These are phyloP conservation scores for Acanthochlamys bracteata DNA, from an alignment of 106 monocot species.

Conservation along the genomic window DNA sequence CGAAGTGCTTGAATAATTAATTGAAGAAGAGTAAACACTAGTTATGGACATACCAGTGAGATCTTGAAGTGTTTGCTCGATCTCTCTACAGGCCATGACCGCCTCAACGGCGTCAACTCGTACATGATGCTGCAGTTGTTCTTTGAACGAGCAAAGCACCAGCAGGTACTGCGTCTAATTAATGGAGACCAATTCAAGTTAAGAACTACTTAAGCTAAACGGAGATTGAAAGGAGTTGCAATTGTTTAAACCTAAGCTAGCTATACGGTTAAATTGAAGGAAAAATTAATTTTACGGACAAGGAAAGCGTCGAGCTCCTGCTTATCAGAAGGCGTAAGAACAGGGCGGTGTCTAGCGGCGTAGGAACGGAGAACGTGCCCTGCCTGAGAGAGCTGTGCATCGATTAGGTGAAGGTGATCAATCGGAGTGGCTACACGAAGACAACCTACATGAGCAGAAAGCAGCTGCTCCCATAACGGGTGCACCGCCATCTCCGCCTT, in stretches of 20 bases:
- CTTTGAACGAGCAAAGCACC: slow-evolving; percentile 77
- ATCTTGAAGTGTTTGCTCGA: slow-evolving; percentile 82
- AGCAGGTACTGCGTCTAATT: slow-evolving; percentile 62
- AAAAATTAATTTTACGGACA: slow-evolving; percentile 23
- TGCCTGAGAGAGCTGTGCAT: slow-evolving; percentile 64
- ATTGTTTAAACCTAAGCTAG: not conserved
- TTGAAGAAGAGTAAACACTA: not conserved
- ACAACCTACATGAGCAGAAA: slow-evolving; percentile 74
- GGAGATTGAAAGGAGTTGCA: not conserved
- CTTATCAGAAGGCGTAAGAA: slow-evolving; percentile 71
- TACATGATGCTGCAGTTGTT: slow-evolving; percentile 95
- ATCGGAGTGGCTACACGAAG: slow-evolving; percentile 92
- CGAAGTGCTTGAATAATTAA: no score
- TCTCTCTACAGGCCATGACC: slow-evolving; percentile 88
- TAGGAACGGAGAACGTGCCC: slow-evolving; percentile 69
- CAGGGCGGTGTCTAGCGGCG: slow-evolving; percentile 52
- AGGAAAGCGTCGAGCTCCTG: slow-evolving; percentile 91
- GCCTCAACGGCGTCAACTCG: slow-evolving; percentile 94
- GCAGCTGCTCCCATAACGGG: slow-evolving; percentile 78
- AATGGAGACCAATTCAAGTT: not conserved
- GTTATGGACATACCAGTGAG: slow-evolving; percentile 49
- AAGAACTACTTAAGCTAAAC: not conserved
- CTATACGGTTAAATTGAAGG: not conserved
- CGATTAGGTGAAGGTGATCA: slow-evolving; percentile 87
- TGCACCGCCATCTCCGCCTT: slow-evolving; percentile 91